Conservation (phyloP, 2,329 filamentous ascomycete genomes). For the Sporothrix euskadiensis region DNA sequence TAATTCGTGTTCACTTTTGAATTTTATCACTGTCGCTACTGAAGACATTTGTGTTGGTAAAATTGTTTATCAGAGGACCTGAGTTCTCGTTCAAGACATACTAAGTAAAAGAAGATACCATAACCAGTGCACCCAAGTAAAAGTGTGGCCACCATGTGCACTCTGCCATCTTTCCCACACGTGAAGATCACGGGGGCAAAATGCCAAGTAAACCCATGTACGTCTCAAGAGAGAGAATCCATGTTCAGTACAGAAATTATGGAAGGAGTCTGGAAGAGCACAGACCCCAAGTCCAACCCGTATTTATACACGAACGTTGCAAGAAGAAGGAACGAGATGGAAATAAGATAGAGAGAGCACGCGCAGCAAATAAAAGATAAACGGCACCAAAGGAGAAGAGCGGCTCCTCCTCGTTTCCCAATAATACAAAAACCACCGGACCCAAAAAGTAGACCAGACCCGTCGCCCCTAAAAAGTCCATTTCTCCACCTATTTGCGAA, state of each 20-base stretch:
- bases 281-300: background rate
- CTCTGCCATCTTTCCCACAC: too few relatives aligned
- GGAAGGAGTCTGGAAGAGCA: background rate
- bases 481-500: background rate
- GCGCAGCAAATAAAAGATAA: background rate
- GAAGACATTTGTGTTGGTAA: background rate
- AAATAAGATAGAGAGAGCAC: background rate
- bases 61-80: background rate
- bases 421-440: slow-evolving; percentile 13
- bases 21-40: background rate
- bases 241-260: background rate
- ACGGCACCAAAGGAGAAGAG: background rate
- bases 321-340: background rate
- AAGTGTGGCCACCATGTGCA: background rate
- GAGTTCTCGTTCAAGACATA: background rate
- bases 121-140: too few relatives aligned
- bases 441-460: background rate
- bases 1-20: background rate
- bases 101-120: background rate
- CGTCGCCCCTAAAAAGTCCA: background rate
- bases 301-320: background rate
- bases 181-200: too few relatives aligned
- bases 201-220: too few relatives aligned
- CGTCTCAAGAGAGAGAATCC: too few relatives aligned
- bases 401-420: slow-evolving; percentile 14